These are phyloP conservation scores for Podaxis rugospora DNA, from an alignment of 768 basidiomycete genomes.

Conservation along the genomic window DNA sequence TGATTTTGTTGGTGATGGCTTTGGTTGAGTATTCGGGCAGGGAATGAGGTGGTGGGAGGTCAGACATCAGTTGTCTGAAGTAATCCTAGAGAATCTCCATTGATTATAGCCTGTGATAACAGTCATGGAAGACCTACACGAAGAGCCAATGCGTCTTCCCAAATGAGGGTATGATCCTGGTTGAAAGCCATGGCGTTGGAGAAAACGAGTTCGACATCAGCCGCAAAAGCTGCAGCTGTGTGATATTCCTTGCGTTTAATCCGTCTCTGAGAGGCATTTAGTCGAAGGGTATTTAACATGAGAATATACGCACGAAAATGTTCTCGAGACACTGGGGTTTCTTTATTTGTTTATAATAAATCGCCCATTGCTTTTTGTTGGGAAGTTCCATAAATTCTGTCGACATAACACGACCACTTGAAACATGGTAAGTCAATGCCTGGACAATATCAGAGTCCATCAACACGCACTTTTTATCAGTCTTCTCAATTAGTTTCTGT, in stretches of 20 bases:
- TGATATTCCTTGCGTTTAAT: conserved; percentile 78
- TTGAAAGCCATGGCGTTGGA: conserved; percentile 88
- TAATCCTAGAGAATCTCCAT: conserved; percentile 44
- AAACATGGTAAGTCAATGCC: not conserved
- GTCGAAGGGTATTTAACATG: conserved; percentile 3
- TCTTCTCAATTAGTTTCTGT: conserved; percentile 69
- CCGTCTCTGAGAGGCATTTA: conserved; percentile 53
- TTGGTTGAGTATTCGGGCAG: conserved; percentile 59
- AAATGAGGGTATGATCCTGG: conserved; percentile 77
- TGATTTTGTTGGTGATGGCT: conserved; percentile 54
- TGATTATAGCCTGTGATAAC: not conserved
- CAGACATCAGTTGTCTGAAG: conserved; percentile 74
- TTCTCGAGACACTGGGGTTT: conserved; percentile 74
- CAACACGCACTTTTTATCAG: conserved; percentile 58
- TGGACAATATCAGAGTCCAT: not conserved
- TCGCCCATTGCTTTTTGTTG: conserved; percentile 70
- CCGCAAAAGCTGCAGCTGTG: conserved; percentile 65
- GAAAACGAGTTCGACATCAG: conserved; percentile 88
- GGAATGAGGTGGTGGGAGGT: conserved; percentile 64
- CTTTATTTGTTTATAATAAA: conserved; percentile 78
- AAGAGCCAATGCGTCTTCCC: conserved; percentile 70
- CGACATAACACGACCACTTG: conserved; percentile 63
- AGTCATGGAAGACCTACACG: conserved; percentile 39
- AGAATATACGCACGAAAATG: conserved; percentile 55
- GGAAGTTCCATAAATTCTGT: conserved; percentile 84